Percentiles rank a stretch among this genome's conserved stretches.
Evolutionary conservation across 2,329 filamentous ascomycete genomes (phyloP).

Genomic region (Drechmeria coniospora): DNA sequence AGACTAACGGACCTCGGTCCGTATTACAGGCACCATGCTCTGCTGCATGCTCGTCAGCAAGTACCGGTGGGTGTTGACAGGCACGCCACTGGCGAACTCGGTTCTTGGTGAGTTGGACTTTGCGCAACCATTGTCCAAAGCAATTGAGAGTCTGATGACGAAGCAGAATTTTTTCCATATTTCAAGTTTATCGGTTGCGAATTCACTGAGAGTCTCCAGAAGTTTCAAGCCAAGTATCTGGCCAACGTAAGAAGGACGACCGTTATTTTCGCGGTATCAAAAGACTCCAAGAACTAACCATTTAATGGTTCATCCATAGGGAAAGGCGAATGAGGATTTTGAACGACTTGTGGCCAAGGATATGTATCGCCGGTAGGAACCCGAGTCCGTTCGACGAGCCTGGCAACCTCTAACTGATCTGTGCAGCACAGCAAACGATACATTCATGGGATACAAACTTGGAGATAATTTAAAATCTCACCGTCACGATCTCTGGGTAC

Average conservation of each 20-base stretch:
- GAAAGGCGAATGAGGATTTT: constrained; percentile 5
- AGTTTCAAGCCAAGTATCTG: background rate
- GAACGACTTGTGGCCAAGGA: constrained; percentile 8
- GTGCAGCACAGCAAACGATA: constrained; percentile 13
- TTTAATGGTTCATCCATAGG: too few species aligned
- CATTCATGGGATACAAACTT: constrained; percentile 12
- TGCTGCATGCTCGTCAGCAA: constrained; percentile 10
- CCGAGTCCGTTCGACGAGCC: too few species aligned
- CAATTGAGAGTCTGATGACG: background rate
- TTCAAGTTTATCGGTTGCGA: background rate
- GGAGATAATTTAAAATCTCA: constrained; percentile 8
- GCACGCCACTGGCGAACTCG: constrained; percentile 19
- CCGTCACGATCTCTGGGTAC: constrained; percentile 9
- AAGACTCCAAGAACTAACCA: too few species aligned
- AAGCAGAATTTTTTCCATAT: background rate
- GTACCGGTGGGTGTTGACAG: constrained; percentile 19
- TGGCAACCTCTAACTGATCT: too few species aligned
- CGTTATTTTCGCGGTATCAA: too few species aligned
- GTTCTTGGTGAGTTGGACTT: constrained; percentile 10
- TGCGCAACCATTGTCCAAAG: background rate
- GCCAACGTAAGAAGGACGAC: background rate
- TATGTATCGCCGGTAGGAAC: constrained; percentile 14
- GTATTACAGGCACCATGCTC: too few species aligned
- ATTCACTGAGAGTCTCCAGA: background rate
- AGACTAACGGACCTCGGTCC: too few species aligned